Base-by-base conservation (phyloP, 106 monocot genomes). In the Allium sativum region DNA sequence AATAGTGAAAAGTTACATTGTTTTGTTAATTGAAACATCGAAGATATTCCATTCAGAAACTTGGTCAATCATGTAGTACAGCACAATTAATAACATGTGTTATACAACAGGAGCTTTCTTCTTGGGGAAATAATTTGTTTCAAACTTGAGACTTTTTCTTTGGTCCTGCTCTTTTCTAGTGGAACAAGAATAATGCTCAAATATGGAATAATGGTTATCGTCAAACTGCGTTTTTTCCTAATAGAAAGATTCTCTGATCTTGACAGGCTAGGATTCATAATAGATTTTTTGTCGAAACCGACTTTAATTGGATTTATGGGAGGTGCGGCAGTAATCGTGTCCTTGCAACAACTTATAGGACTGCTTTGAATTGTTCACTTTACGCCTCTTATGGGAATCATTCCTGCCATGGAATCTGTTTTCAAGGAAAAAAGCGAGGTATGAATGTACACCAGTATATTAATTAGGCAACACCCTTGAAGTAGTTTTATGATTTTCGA, bases 271-370 rank as follows among this genome's bases (percentile, higher is more conserved):
- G 93, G 93, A 0, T 93, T 93, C 60, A 62, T 93, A 8, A 82
- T 93, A 40, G 89, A 93, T 73, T 93, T 89, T 56, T 68, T 93
- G 42, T 93, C 93, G 6, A 85, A 81, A 50, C 76, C 93, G 12
- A 89, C 89, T 1, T 58, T 93, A 18, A 58, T 81, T 8, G 93
- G 93, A 9, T 93, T 93, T 82, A 93, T 83, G 82, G 89, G 82
- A 18, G 93, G 93, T 3, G 77, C 93, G 0, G 89, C 93, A 7
- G 67, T 89, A 41, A 89, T 89, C 10, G 89, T 89, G 6, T 85
- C 89, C 8, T 79, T 89, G 43, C 93, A 93, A 59, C 93, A 93
- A 74, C 80, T 93, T 0, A 89, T 89, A 57, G 89, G 89, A 0
- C 55, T 93, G 17, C 73, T 93, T 55, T 88, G 89, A 21, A 89